phyloP scores from a whole-genome alignment of 768 basidiomycete species.

The Boletus sensibilis region DNA sequence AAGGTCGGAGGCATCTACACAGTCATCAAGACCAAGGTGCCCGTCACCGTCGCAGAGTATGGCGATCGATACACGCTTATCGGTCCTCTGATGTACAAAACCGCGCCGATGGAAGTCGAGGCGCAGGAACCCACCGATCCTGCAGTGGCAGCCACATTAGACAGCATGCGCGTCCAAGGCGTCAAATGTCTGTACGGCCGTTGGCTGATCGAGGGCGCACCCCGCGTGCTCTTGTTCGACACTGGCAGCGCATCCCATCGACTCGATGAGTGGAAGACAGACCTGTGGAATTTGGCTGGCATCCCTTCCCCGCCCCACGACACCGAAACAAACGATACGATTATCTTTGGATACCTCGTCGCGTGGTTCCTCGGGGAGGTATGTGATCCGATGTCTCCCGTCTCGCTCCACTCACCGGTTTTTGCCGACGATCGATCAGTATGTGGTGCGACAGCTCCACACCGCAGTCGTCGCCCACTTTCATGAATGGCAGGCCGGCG shows the following conservation, averaged over 20 bases:
- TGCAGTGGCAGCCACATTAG: conserved; percentile 69
- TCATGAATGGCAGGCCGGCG: conserved; percentile 99
- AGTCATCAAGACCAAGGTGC: conserved; percentile 99
- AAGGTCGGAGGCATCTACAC: conserved; percentile 99
- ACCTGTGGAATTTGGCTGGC: conserved; percentile 97
- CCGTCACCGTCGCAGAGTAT: conserved; percentile 95
- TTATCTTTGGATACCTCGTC: conserved; percentile 95
- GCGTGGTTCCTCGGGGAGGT: conserved; percentile 99
- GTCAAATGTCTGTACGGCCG: conserved; percentile 94
- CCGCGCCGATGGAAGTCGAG: conserved; percentile 99
- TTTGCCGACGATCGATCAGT: conserved; percentile 43
- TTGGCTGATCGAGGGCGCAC: conserved; percentile 98
- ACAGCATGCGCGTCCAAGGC: conserved; percentile 84
- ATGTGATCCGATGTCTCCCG: conserved; percentile 31
- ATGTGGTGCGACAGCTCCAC: conserved; percentile 73
- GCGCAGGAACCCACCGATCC: conserved; percentile 84
- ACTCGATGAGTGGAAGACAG: conserved; percentile 98
- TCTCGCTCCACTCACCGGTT: conserved; percentile 3
- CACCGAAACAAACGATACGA: conserved; percentile 97
- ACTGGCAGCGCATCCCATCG: conserved; percentile 83
- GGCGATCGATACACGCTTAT: conserved; percentile 95
- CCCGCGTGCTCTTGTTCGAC: conserved; percentile 94
- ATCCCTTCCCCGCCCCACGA: conserved; percentile 97
- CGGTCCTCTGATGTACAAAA: conserved; percentile 97
- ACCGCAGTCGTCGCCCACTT: conserved; percentile 96